Base-by-base conservation (phyloP, 257 asterid species). In the Solanum medicagineum region DNA sequence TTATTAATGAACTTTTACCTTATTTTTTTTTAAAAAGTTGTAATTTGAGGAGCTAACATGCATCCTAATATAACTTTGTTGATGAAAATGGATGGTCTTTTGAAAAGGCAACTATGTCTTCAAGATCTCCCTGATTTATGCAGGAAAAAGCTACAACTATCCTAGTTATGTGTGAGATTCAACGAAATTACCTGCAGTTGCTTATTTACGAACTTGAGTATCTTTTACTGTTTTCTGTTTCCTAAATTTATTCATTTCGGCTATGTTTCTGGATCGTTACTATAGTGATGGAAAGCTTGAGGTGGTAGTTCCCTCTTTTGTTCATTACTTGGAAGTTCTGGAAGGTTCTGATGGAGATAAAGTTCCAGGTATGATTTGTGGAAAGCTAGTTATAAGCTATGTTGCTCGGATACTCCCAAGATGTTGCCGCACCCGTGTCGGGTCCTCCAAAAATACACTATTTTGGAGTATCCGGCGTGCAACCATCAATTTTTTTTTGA, bases 291-390 rank as follows among this genome's bases (percentile, higher is more conserved):
- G 99, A 85, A 97, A 97, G 93, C 97, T 94, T 86, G 99, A 97
- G 86, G 92, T 97, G 24, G 95, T 97, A 22, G 96, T 97, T 85
- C 97, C 99, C 84, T 95, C 99, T 54, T 97, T 97, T 90, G 98
- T 97, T 89, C 99, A 97, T 89, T 97, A 94, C 92, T 92, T 97
- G 94, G 99, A 97, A 88, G 99, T 95, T 59, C 93, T 97, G 56
- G 99, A 97, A 90, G 99, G 99, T 77, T 92, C 98, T 87, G 99
- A 97, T 91, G 99, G 99, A 86, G 99, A 97, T 89, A 97, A 97
- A 92, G 69, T 93, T 89, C 98, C 99, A 93, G 99, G 99, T 97
- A 87, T 32, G 36, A 53, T 54, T 75, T 75, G 70, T 65, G 45
- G 40, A 84, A 24, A 80, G 84, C 59, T 59, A 44, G 26, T 47